Conservation (phyloP, 1,284 basidiomycete genomes). For the Ustilago xerochloae region DNA sequence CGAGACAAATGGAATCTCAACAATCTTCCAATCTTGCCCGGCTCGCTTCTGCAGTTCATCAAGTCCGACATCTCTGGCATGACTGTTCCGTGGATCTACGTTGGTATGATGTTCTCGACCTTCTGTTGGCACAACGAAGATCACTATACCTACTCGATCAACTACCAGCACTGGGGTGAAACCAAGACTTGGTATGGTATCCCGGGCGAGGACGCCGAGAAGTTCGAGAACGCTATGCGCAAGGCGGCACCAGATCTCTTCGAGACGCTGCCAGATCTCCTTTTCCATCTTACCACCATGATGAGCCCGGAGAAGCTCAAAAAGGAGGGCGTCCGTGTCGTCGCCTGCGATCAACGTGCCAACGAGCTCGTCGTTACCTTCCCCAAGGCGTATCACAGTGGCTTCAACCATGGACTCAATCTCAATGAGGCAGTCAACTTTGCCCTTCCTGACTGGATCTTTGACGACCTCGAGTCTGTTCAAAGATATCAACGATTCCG, state of each 20-base stretch:
- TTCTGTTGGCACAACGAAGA: conserved; percentile 99
- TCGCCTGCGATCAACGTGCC: conserved; percentile 93
- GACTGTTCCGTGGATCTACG: conserved; percentile 99
- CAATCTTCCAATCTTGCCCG: conserved; percentile 89
- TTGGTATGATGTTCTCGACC: conserved; percentile 98
- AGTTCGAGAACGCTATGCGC: conserved; percentile 95
- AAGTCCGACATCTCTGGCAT: conserved; percentile 99
- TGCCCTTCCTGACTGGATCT: conserved; percentile 94
- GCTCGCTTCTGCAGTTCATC: conserved; percentile 88
- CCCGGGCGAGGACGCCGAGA: conserved; percentile 90
- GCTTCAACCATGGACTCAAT: conserved; percentile 98
- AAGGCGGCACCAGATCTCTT: conserved; percentile 97
- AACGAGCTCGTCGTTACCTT: conserved; percentile 96
- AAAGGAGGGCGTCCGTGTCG: conserved; percentile 91
- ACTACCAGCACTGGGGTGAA: conserved; percentile 93
- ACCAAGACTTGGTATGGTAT: conserved; percentile 99
- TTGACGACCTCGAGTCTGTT: conserved; percentile 86
- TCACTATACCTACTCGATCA: conserved; percentile 85
- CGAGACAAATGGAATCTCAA: conserved; percentile 97
- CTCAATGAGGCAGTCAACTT: conserved; percentile 99
- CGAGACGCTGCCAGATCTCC: conserved; percentile 93
- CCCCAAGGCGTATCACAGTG: conserved; percentile 97
- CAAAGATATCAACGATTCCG: conserved; percentile 84
- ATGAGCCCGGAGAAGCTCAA: conserved; percentile 92
- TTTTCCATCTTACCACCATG: conserved; percentile 96